Evolutionary conservation across 352 stramenopile genomes (phyloP).

Genomic region (Globisporangium emineosum): DNA sequence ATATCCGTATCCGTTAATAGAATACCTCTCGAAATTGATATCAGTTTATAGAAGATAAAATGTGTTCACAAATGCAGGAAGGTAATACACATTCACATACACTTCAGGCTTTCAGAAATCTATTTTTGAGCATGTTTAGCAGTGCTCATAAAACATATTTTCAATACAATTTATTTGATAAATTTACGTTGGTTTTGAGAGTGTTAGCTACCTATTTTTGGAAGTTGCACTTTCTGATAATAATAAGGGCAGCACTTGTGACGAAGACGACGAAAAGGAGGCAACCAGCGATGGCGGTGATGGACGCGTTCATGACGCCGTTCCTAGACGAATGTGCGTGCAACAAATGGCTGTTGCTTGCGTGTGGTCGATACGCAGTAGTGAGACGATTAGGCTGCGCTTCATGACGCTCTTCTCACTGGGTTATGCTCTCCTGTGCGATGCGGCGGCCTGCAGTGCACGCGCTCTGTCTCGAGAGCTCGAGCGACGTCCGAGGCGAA

Average conservation of each 20-base stretch:
- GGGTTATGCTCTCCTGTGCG: neutral
- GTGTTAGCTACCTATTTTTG: neutral
- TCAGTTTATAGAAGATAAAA: no score
- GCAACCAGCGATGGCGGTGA: conserved; percentile 9
- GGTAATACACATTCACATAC: no score
- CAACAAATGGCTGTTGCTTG: neutral
- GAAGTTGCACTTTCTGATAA: neutral
- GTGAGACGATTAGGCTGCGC: neutral
- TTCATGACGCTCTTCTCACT: no score
- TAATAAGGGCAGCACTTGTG: neutral
- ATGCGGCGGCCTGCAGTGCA: conserved; percentile 28
- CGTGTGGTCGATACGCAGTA: neutral
- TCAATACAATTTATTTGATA: no score
- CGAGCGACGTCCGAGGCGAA: conserved; percentile 52
- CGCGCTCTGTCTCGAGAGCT: conserved; percentile 39
- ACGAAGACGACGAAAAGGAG: neutral
- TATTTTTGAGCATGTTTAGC: no score
- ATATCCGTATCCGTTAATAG: no score
- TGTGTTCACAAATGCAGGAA: no score
- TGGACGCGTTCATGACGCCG: conserved; percentile 38
- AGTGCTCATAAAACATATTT: no score
- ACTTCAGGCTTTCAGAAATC: no score
- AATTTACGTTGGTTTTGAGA: no score
- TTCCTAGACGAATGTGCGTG: conserved; percentile 61
- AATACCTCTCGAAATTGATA: no score